These are phyloP conservation scores for Leccinum olivaceoglutinosum DNA, from an alignment of 1,284 basidiomycete species.

Conservation along the genomic window DNA sequence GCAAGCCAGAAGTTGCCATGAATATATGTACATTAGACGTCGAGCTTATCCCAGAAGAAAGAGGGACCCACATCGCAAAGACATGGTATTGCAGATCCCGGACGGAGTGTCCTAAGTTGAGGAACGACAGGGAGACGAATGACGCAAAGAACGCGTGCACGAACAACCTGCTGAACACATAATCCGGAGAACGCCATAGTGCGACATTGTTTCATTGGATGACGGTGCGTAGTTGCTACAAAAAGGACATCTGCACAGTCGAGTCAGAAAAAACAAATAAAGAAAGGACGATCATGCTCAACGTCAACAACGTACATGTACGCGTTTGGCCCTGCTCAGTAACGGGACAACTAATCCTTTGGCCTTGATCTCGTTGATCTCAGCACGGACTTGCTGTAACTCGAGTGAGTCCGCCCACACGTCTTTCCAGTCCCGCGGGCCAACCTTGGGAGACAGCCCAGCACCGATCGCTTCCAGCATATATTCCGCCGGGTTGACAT, in stretches of 20 bases:
- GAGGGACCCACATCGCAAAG: constrained; percentile 59
- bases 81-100: constrained; percentile 82
- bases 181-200: constrained; percentile 81
- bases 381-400: constrained; percentile 32
- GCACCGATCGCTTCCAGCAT: constrained; percentile 74
- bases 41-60: background rate
- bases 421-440: constrained; percentile 73
- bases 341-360: constrained; percentile 36
- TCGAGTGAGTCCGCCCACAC: constrained; percentile 62
- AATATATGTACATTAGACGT: constrained; percentile 4
- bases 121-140: constrained; percentile 79
- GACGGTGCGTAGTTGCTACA: constrained; percentile 76
- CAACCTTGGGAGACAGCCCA: constrained; percentile 59
- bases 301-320: constrained; percentile 38
- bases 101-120: constrained; percentile 63
- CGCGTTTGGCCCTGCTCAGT: constrained; percentile 36
- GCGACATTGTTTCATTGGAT: constrained; percentile 69
- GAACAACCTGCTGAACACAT: constrained; percentile 80
- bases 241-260: constrained; percentile 53
- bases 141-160: constrained; percentile 74
- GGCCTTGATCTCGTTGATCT: constrained; percentile 43
- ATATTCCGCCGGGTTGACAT: constrained; percentile 58
- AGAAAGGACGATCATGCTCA: background rate
- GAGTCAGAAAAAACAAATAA: background rate
- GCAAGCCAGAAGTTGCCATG: constrained; percentile 57